phyloP scores from a whole-genome alignment of 805 yeast species.

The Cephaloascus fragrans region DNA sequence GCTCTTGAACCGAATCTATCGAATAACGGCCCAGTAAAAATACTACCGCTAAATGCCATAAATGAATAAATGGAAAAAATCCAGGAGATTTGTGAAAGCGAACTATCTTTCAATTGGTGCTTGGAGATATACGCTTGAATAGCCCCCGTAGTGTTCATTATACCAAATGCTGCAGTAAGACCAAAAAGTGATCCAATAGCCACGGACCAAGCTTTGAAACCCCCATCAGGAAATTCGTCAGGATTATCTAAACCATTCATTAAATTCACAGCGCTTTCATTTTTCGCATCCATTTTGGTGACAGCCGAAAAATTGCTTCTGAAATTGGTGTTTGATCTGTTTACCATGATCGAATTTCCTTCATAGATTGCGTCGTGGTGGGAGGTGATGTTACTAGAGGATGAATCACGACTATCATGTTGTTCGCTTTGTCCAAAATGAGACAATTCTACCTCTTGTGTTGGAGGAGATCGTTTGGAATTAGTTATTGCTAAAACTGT shows the following conservation, averaged over 20 bases:
- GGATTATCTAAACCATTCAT: neutral
- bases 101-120: conserved; percentile 35
- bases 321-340: too few species aligned
- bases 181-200: conserved; percentile 51
- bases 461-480: too few species aligned
- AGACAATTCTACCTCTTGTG: too few species aligned
- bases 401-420: too few species aligned
- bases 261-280: neutral
- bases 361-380: too few species aligned
- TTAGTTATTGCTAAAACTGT: too few species aligned
- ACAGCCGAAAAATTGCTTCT: too few species aligned
- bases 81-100: conserved; percentile 55
- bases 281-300: too few species aligned
- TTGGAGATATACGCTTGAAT: conserved; percentile 52
- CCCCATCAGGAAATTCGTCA: conserved; percentile 27
- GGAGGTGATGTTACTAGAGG: too few species aligned
- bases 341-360: too few species aligned
- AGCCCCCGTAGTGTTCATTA: conserved; percentile 58
- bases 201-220: conserved; percentile 27
- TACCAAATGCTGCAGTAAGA: conserved; percentile 48
- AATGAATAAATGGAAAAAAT: conserved; percentile 40
- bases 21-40: conserved; percentile 26
- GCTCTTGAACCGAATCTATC: conserved; percentile 21
- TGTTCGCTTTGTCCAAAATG: too few species aligned
- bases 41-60: conserved; percentile 21